Conservation (phyloP, 805 yeast species). For the Teunomyces gatunensis region DNA sequence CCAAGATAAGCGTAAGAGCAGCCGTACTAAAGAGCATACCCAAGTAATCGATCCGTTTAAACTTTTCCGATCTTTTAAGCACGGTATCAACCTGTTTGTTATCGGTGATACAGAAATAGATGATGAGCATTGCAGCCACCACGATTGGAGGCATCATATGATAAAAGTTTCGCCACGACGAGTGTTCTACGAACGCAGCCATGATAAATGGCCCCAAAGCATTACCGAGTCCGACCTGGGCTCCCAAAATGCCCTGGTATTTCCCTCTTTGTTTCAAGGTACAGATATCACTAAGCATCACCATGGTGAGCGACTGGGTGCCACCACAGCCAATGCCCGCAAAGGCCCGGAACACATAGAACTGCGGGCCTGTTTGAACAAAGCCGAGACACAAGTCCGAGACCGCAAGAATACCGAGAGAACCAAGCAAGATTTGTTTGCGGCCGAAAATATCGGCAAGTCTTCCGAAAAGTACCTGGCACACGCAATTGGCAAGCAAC, state of each 20-base stretch:
- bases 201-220: conserved; percentile 22
- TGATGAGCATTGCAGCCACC: conserved; percentile 13
- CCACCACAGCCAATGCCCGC: conserved; percentile 65
- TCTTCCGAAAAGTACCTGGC: conserved; percentile 73
- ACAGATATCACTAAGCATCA: conserved; percentile 55
- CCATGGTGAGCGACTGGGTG: conserved; percentile 47
- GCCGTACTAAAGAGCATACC: conserved; percentile 13
- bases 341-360: conserved; percentile 50
- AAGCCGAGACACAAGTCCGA: conserved; percentile 44
- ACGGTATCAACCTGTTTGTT: conserved; percentile 18
- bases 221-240: conserved; percentile 22
- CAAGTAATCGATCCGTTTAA: conserved; percentile 18
- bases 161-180: conserved; percentile 21
- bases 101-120: conserved; percentile 12
- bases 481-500: conserved; percentile 65
- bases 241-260: conserved; percentile 44
- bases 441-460: conserved; percentile 65
- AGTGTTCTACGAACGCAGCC: conserved; percentile 18
- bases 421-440: conserved; percentile 41
- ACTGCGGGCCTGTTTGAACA: conserved; percentile 42
- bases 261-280: conserved; percentile 52
- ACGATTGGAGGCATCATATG: conserved; percentile 19
- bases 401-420: conserved; percentile 43
- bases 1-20: conserved; percentile 9
- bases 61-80: conserved; percentile 32